These are phyloP conservation scores for Spinellus fusiger DNA, from an alignment of 192 early-diverging fungal genomes.

Conservation along the genomic window DNA sequence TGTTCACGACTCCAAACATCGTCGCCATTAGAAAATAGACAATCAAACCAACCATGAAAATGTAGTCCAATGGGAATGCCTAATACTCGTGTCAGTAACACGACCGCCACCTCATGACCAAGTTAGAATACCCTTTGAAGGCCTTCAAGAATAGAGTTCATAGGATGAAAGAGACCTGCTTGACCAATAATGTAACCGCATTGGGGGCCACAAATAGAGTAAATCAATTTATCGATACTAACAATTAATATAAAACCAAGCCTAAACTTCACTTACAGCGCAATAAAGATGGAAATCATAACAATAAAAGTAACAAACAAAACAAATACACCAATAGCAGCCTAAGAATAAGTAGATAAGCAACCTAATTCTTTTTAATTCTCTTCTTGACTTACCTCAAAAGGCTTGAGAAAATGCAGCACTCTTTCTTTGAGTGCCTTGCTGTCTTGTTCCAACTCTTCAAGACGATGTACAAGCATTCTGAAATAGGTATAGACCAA, in stretches of 20 bases:
- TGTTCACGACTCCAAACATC: constrained; percentile 40
- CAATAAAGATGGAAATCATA: constrained; percentile 27
- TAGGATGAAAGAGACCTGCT: constrained; percentile 43
- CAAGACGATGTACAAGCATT: constrained; percentile 19
- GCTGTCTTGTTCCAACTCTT: constrained; percentile 21
- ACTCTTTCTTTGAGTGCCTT: constrained; percentile 4
- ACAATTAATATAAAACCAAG: background rate
- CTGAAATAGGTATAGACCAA: background rate
- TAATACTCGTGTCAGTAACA: background rate
- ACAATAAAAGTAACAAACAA: constrained; percentile 17
- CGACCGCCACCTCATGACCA: background rate
- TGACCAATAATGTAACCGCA: constrained; percentile 49
- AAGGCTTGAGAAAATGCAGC: constrained; percentile 12
- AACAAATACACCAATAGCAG: constrained; percentile 18
- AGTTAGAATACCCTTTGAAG: constrained; percentile 34
- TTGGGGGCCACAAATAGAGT: constrained; percentile 42
- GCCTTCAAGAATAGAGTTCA: constrained; percentile 45
- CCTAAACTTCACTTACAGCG: too few relatives aligned
- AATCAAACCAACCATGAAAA: constrained; percentile 40
- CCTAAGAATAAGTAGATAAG: constrained; percentile 1
- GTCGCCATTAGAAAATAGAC: constrained; percentile 46
- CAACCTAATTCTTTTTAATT: background rate
- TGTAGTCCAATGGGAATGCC: constrained; percentile 47
- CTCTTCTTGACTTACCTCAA: constrained; percentile 14
- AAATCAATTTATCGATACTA: constrained; percentile 41